A percentile compares a stretch with the other conserved stretches of the same genome.
Evolutionary conservation across 73 alveolate genomes (phyloP).

Genomic region (Tetrahymena borealis): DNA sequence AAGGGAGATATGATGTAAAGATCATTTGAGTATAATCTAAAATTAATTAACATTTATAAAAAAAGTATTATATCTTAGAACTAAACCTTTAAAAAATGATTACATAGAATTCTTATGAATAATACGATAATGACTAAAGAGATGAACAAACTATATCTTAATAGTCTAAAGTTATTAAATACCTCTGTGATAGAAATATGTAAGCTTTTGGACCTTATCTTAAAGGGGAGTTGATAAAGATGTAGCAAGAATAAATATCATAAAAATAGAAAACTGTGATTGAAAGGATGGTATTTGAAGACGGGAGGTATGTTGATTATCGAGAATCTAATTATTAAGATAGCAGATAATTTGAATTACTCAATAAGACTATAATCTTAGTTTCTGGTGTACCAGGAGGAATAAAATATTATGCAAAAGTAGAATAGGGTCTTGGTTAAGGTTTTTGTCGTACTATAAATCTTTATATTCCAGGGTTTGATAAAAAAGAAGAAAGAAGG

Average conservation of each 20-base stretch:
- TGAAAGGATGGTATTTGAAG: background rate
- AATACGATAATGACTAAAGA: background rate
- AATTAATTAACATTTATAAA: too few relatives aligned
- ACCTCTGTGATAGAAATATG: background rate
- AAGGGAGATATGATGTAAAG: too few relatives aligned
- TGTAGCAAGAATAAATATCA: background rate
- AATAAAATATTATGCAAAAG: background rate
- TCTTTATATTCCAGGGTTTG: background rate
- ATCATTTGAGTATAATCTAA: too few relatives aligned
- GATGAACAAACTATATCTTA: background rate
- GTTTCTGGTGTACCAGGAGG: background rate
- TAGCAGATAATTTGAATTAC: background rate
- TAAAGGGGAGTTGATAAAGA: background rate
- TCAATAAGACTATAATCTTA: background rate
- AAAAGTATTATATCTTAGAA: too few relatives aligned
- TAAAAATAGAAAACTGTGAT: background rate
- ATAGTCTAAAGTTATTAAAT: background rate
- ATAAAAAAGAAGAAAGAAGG: background rate
- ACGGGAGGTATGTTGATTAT: background rate
- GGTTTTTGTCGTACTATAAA: background rate
- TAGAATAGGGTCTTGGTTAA: background rate
- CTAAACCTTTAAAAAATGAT: background rate
- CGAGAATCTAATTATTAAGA: background rate
- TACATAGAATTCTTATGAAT: background rate
- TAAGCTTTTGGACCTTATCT: background rate